Evolutionary conservation across 345 rosid genomes (phyloP).

Genomic region (Clarkia xantiana): DNA sequence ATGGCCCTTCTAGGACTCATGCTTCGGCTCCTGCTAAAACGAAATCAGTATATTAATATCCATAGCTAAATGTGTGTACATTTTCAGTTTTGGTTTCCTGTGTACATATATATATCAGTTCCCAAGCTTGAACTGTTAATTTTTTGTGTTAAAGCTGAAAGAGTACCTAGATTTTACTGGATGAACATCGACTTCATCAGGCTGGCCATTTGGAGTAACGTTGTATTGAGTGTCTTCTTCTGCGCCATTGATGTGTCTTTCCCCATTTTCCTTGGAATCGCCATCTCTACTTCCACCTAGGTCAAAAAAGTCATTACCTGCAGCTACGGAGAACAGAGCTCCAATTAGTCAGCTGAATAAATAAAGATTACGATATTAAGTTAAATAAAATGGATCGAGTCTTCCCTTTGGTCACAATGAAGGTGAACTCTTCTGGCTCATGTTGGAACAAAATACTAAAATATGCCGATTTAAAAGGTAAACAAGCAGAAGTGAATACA

Average conservation of each 20-base stretch:
- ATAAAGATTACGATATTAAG: too few relatives aligned
- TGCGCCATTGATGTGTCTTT: conserved; percentile 33
- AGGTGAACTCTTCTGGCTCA: too few relatives aligned
- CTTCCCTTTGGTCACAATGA: too few relatives aligned
- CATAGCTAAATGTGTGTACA: too few relatives aligned
- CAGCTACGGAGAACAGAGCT: not conserved
- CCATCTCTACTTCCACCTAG: conserved; percentile 31
- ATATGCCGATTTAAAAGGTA: too few relatives aligned
- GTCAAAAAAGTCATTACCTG: conserved; percentile 28
- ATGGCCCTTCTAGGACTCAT: conserved; percentile 64
- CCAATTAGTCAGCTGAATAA: not conserved
- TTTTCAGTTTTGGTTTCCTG: too few relatives aligned
- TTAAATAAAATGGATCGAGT: too few relatives aligned
- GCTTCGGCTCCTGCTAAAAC: conserved; percentile 84
- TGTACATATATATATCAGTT: not conserved
- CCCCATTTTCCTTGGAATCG: conserved; percentile 49
- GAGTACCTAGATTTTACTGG: conserved; percentile 80
- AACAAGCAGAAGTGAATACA: too few relatives aligned
- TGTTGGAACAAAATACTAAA: too few relatives aligned
- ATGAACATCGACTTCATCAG: conserved; percentile 70
- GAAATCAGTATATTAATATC: conserved; percentile 25
- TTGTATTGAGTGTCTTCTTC: conserved; percentile 30
- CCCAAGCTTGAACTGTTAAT: conserved; percentile 23
- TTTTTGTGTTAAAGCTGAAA: conserved; percentile 21
- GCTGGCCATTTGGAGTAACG: conserved; percentile 56